Evolutionary conservation across 352 stramenopile species (phyloP), one percentile per base, ranked within the genome.

Genomic region (Phytophthora niederhauseri): DNA sequence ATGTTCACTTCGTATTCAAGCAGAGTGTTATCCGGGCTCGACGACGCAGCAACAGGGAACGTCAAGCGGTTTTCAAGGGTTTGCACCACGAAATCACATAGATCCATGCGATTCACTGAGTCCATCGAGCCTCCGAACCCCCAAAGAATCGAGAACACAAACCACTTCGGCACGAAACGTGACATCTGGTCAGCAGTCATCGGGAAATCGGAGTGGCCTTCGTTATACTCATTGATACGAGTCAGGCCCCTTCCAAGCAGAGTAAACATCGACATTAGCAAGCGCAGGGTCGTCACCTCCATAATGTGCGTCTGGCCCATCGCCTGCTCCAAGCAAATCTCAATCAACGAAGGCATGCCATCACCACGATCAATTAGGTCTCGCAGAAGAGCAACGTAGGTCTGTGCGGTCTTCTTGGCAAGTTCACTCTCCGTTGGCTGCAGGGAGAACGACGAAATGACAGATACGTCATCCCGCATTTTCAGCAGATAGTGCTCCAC

Each of bases 81-180:
- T 78, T 99, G 90, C 3, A 93, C 78, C 1, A 94, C 80, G 52
- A 91, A 93, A 55, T 98, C 87, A 36, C 93, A 97, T 45, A 99
- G 87, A 28, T 96, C 80, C 41, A 96, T 88, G 11, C 98, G 90
- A 48, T 98, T 95, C 36, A 84, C 78, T 48, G 92, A 98, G 54
- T 98, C 93, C 75, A 99, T 97, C 45, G 97, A 99, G 20, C 97
- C 97, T 56, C 96, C 96, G 76, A 99, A 99, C n/a, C 97, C 96
- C 98, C 98, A 99, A 26, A 99, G 74, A 49, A 99, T 84, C 17
- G 96, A 97, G 68, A 99, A 98, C n/a, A 99, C 77, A 55, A 99
- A 81, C 97, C 97, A 99, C 41, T 98, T 98, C 15, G 95, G 90
- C 6, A 98, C 87, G 81, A 99, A 99, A 41, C 89, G 87, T 36